These are phyloP conservation scores for Gaeumannomyces sp. DNA, from an alignment of 2,329 filamentous ascomycete genomes.

Conservation along the genomic window DNA sequence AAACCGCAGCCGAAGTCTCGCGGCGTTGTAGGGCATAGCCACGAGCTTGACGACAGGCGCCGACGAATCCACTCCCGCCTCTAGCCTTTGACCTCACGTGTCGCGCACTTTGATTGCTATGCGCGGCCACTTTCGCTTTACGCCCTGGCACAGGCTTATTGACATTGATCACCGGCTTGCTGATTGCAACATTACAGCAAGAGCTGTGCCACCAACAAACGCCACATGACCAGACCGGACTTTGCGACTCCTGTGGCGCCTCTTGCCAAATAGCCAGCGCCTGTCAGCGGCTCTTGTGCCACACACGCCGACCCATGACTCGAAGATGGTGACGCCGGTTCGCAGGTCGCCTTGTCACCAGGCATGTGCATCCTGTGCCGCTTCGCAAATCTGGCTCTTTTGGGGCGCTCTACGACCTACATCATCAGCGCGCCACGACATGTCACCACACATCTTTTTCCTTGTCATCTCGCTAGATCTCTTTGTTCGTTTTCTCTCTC, in stretches of 20 bases:
- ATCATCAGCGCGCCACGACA: neutral
- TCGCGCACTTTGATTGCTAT: too few relatives aligned
- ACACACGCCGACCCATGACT: neutral
- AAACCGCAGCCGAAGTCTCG: neutral
- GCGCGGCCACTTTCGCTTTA: neutral
- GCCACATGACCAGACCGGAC: neutral
- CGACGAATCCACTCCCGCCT: neutral
- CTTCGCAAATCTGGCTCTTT: neutral
- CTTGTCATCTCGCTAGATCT: neutral
- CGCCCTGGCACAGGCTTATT: neutral
- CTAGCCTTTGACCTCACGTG: too few relatives aligned
- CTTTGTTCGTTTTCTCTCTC: neutral
- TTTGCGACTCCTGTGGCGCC: neutral
- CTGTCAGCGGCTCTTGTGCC: neutral
- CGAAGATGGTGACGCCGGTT: too few relatives aligned
- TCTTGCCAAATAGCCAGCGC: neutral
- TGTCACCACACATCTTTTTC: neutral
- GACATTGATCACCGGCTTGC: neutral
- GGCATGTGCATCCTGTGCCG: neutral
- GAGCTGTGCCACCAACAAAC: neutral
- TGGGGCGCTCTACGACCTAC: neutral
- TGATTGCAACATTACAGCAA: neutral
- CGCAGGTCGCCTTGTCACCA: neutral
- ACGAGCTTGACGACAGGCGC: neutral
- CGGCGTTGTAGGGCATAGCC: neutral